A percentile compares a stretch with the other conserved stretches of the same genome.
Evolutionary conservation across 345 rosid genomes (phyloP).

Genomic region (Melaleuca alternifolia): DNA sequence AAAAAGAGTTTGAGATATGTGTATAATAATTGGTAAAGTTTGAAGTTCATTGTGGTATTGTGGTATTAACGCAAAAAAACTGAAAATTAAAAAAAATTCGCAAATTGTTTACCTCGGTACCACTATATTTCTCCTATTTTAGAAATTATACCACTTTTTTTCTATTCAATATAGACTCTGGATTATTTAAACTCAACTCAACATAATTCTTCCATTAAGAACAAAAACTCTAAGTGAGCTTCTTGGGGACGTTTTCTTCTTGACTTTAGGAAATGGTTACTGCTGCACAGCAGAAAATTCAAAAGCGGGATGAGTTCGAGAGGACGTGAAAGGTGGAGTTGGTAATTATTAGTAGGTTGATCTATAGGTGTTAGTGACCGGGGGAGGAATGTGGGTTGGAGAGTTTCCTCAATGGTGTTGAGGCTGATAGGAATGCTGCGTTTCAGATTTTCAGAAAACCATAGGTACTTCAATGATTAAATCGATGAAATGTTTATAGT

Average conservation of each 20-base stretch:
- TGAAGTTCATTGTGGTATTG: too few species aligned
- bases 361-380: background rate
- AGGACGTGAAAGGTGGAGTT: fast-evolving
- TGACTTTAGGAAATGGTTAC: background rate
- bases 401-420: background rate
- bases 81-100: background rate
- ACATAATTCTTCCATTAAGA: fast-evolving
- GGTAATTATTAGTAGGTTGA: background rate
- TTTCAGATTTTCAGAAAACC: background rate
- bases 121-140: background rate
- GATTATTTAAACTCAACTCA: background rate
- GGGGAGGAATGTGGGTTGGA: background rate
- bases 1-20: too few species aligned
- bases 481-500: background rate
- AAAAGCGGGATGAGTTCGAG: fast-evolving
- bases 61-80: too few species aligned
- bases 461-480: too few species aligned
- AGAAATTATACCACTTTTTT: background rate
- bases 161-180: background rate
- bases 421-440: background rate
- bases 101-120: background rate
- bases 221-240: background rate
- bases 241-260: background rate
- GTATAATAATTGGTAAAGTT: too few species aligned
- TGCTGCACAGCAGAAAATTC: fast-evolving